Percentiles rank a stretch among this genome's conserved stretches.
Evolutionary conservation across 2,329 filamentous ascomycete species (phyloP).

Genomic region (Bipolaris bicolor): DNA sequence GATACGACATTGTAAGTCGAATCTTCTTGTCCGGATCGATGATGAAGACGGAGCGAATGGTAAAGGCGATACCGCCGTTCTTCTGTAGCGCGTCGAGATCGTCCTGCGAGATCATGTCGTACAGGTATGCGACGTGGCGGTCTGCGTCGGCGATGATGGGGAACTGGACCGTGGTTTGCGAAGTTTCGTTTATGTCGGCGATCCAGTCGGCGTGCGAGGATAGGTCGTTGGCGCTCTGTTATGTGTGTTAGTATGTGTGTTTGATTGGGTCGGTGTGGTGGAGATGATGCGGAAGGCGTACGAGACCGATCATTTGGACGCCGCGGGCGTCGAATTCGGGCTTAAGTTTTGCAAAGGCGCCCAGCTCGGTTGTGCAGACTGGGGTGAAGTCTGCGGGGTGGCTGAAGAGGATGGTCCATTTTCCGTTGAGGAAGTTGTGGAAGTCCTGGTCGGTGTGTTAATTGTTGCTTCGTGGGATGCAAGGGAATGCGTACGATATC

Average conservation of each 20-base stretch:
- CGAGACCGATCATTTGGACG: conserved; percentile 88
- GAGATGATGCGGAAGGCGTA: conserved; percentile 30
- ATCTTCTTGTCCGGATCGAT: conserved; percentile 95
- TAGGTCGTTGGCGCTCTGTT: conserved; percentile 76
- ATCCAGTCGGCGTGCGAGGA: conserved; percentile 88
- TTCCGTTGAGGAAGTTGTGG: conserved; percentile 79
- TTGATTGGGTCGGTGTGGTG: background rate
- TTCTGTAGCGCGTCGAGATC: conserved; percentile 62
- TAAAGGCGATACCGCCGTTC: conserved; percentile 74
- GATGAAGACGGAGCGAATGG: conserved; percentile 92
- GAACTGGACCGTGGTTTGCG: conserved; percentile 54
- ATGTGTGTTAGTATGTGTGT: background rate
- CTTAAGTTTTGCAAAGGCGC: conserved; percentile 88
- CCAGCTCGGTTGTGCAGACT: conserved; percentile 94
- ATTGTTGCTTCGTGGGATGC: conserved; percentile 49
- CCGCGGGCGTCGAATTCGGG: conserved; percentile 84
- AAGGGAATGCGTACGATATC: conserved; percentile 58
- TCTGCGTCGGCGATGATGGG: conserved; percentile 59
- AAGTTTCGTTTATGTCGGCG: conserved; percentile 68
- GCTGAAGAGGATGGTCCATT: conserved; percentile 83
- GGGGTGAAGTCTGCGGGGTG: conserved; percentile 90
- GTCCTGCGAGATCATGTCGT: conserved; percentile 60
- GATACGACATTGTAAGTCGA: conserved; percentile 89
- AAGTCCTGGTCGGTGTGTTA: conserved; percentile 52
- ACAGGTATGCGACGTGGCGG: conserved; percentile 56